Evolutionary conservation across 192 early-diverging fungal species (phyloP).

Genomic region (Chytriomyces sp.): DNA sequence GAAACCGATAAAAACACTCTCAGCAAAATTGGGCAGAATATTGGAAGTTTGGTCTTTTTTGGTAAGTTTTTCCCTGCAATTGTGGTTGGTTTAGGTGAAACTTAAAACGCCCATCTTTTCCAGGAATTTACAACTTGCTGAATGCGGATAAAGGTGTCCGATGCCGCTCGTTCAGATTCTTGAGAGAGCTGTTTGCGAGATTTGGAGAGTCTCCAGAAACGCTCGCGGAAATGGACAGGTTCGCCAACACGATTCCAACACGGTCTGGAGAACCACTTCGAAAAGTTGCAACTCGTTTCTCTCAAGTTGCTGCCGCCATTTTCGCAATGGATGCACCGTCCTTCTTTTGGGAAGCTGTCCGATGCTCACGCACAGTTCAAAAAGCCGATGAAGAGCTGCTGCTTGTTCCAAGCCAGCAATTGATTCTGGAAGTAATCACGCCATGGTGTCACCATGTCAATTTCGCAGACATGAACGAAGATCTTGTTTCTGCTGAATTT

Average conservation of each 20-base stretch:
- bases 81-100: background rate
- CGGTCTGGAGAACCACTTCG: constrained; percentile 15
- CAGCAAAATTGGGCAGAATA: constrained; percentile 44
- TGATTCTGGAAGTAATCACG: constrained; percentile 51
- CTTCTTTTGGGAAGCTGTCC: constrained; percentile 59
- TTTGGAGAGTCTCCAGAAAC: constrained; percentile 38
- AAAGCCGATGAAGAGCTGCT: constrained; percentile 30
- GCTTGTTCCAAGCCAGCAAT: constrained; percentile 43
- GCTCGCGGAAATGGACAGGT: constrained; percentile 17
- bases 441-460: constrained; percentile 54
- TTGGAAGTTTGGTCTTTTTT: constrained; percentile 55
- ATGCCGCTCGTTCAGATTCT: constrained; percentile 44
- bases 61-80: constrained; percentile 24
- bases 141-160: constrained; percentile 42
- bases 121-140: constrained; percentile 53
- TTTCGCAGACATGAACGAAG: constrained; percentile 38
- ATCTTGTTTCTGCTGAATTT: constrained; percentile 50
- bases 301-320: constrained; percentile 40
- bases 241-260: constrained; percentile 4
- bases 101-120: background rate
- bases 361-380: constrained; percentile 47
- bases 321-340: constrained; percentile 49
- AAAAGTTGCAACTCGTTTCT: constrained; percentile 33
- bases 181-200: constrained; percentile 49
- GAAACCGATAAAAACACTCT: constrained; percentile 39